Conservation (phyloP, 1,284 basidiomycete species). For the Ustilago lituana region DNA sequence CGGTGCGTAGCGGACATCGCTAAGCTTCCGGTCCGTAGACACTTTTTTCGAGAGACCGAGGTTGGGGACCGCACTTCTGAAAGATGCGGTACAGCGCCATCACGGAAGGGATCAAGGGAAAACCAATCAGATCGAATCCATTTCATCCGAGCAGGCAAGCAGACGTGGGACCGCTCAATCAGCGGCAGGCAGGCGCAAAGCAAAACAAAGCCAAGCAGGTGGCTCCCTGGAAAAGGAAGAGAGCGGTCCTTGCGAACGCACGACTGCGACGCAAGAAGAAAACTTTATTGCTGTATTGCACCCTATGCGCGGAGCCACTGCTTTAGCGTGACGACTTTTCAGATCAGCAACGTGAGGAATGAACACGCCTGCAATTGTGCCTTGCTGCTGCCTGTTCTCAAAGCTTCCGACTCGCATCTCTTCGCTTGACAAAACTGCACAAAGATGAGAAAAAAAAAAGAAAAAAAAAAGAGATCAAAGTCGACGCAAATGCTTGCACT, state of each 20-base stretch:
- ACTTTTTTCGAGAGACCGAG: too few species aligned
- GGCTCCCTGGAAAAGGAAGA: too few species aligned
- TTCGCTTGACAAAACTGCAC: too few species aligned
- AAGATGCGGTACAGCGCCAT: neutral
- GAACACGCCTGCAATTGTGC: too few species aligned
- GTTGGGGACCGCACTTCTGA: conserved; percentile 9
- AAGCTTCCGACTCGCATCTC: neutral
- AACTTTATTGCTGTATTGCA: conserved; percentile 16
- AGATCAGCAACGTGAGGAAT: conserved; percentile 11
- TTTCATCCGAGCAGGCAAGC: conserved; percentile 25
- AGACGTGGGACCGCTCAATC: conserved; percentile 14
- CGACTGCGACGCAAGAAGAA: neutral
- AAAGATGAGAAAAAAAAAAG: neutral
- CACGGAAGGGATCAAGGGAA: too few species aligned
- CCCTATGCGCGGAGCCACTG: too few species aligned
- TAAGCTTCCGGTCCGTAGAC: too few species aligned
- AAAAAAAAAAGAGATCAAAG: conserved; percentile 3
- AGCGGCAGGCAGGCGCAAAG: neutral
- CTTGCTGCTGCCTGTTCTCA: too few species aligned
- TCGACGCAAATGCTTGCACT: conserved; percentile 8
- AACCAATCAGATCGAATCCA: conserved; percentile 48
- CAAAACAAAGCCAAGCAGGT: too few species aligned
- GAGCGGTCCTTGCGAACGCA: too few species aligned
- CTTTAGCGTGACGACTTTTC: conserved; percentile 25
- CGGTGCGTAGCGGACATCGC: conserved; percentile 25